Evolutionary conservation across 305 asterid genomes (phyloP).

Genomic region (Fraxinus velutina): DNA sequence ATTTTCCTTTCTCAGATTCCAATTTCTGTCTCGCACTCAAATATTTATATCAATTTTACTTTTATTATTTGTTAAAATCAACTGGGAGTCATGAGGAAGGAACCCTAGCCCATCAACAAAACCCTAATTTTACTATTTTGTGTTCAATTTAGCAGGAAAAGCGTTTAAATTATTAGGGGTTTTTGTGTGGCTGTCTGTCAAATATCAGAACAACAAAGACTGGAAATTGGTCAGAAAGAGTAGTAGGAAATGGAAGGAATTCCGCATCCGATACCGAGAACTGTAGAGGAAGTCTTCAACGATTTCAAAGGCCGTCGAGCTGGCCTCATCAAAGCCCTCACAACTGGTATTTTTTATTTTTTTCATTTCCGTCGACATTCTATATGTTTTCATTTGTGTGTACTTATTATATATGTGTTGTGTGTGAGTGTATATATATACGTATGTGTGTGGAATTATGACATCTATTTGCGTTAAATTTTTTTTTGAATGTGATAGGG

Average conservation of each 20-base stretch:
- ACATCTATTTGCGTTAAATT: not conserved
- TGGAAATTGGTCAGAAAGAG: not conserved
- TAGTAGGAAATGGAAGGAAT: conserved; percentile 44
- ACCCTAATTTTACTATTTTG: not conserved
- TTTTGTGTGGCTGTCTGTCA: not conserved
- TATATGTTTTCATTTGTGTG: not conserved
- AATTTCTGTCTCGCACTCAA: not conserved
- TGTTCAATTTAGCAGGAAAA: not conserved
- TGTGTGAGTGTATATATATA: not conserved
- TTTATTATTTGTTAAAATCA: not conserved
- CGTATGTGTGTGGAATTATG: not conserved
- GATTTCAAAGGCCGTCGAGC: conserved; percentile 72
- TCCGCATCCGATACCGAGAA: conserved; percentile 55
- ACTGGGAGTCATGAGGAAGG: not conserved
- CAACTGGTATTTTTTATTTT: conserved; percentile 38
- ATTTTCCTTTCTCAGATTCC: not conserved
- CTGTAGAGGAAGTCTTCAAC: conserved; percentile 69
- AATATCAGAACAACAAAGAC: not conserved
- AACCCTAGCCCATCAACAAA: not conserved
- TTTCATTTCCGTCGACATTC: not conserved
- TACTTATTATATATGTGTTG: not conserved
- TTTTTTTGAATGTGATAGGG: not conserved
- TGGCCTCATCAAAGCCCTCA: conserved; percentile 76
- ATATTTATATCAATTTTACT: not conserved
- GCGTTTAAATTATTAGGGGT: not conserved